Evolutionary conservation across 106 monocot species (phyloP), one percentile per base, ranked within the genome.

Genomic region (Platanthera zijinensis): DNA sequence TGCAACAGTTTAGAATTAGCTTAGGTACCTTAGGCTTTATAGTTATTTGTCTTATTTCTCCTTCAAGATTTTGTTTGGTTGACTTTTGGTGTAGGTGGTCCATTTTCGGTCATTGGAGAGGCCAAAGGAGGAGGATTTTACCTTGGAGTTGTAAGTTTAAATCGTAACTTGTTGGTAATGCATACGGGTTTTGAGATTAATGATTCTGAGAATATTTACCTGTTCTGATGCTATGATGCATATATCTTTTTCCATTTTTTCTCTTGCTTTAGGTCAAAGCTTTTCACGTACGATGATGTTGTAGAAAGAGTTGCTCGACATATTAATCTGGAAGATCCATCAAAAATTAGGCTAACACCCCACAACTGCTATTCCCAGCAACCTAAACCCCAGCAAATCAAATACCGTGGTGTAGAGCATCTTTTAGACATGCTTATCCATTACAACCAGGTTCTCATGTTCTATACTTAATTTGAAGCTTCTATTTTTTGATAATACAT

Each of bases 331-430:
- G 89, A 99, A 67, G 92, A 94, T 76, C 84, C 99, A 50, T 84
- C 94, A 74, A 99, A 92, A 79, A 94, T 99, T 50, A 81, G 94
- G 76, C 88, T 99, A 51, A 99, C 99, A 53, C 90, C 99, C 67
- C 99, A 99, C 80, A 99, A 99, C 64, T 99, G 99, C 79, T 99
- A 99, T 76, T 99, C 99, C 76, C 94, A 99, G 82, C 99, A 99
- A 54, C 99, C 99, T 69, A 99, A 99, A 86, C 99, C 94, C 30
- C 99, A 99, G 70, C 94, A 94, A 8, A 90, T 99, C 69, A 99
- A 94, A 75, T 99, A 92, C 69, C 84, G 94, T 15, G 94, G 99
- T 79, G 88, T 84, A 45, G 99, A 94, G 46, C 94, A 85, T 84
- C 92, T 99, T 48, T 86, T 85, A 1, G 99, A 99, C 67, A 99